Evolutionary conservation across 1,284 basidiomycete species (phyloP).

Genomic region (Malassezia yamatoensis): DNA sequence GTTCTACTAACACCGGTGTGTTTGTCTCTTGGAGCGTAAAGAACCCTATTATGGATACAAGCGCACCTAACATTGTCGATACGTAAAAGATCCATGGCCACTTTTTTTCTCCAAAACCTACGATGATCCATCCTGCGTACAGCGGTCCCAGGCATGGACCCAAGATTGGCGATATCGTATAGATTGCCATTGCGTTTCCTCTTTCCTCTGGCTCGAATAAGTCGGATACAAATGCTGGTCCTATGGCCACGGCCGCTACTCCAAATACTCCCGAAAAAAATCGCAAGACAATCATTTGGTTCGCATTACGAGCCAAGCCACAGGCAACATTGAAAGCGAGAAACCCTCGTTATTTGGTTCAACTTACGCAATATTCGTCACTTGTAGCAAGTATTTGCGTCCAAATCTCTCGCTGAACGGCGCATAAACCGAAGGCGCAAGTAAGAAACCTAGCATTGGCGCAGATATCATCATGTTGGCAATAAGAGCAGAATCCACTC

Average conservation of each 20-base stretch:
- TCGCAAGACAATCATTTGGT: conserved; percentile 25
- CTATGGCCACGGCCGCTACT: conserved; percentile 35
- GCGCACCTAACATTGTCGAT: conserved; percentile 24
- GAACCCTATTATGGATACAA: conserved; percentile 26
- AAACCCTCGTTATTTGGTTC: neutral
- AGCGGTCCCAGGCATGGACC: conserved; percentile 30
- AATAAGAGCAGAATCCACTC: neutral
- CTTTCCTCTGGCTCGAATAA: conserved; percentile 57
- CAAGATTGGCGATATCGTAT: conserved; percentile 55
- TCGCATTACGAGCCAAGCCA: conserved; percentile 17
- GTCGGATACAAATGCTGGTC: conserved; percentile 61
- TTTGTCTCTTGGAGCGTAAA: conserved; percentile 46
- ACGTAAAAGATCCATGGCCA: conserved; percentile 33
- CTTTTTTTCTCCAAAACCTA: conserved; percentile 13
- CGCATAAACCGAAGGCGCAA: conserved; percentile 5
- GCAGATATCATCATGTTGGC: conserved; percentile 14
- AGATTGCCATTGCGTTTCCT: conserved; percentile 24
- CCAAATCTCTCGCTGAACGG: conserved; percentile 12
- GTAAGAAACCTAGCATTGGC: conserved; percentile 5
- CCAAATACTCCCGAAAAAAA: conserved; percentile 44
- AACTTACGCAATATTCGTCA: conserved; percentile 4
- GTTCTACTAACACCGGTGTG: conserved; percentile 37
- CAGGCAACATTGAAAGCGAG: conserved; percentile 18
- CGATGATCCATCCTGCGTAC: conserved; percentile 26
- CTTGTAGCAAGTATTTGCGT: conserved; percentile 8